A percentile compares a stretch with the other conserved stretches of the same genome.
Conservation (phyloP, 164 flowering plant genomes). For the Sextonia rubra region DNA sequence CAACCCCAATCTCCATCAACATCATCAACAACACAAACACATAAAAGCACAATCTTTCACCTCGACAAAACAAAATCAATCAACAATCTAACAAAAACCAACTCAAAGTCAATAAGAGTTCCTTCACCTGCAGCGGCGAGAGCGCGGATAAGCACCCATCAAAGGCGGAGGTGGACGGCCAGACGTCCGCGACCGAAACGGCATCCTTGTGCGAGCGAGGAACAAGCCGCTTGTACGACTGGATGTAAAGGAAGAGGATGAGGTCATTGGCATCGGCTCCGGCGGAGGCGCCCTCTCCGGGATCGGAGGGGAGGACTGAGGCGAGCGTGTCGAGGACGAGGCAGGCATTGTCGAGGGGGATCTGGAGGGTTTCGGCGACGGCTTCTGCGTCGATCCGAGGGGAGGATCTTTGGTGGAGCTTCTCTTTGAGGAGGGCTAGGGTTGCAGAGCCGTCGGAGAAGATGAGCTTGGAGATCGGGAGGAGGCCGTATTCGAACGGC, state of each 20-base stretch:
- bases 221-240: slow-evolving; percentile 75
- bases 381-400: slow-evolving; percentile 35
- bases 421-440: slow-evolving; percentile 52
- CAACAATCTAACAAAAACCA: neutral
- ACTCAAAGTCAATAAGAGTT: neutral
- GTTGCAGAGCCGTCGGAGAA: slow-evolving; percentile 70
- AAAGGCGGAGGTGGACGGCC: slow-evolving; percentile 96
- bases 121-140: slow-evolving; percentile 80
- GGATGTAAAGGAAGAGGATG: slow-evolving; percentile 74
- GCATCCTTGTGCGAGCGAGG: slow-evolving; percentile 91
- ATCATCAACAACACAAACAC: neutral
- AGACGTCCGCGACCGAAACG: slow-evolving; percentile 84
- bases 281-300: slow-evolving; percentile 35
- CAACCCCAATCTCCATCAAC: neutral
- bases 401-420: slow-evolving; percentile 25
- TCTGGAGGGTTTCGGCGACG: slow-evolving; percentile 60
- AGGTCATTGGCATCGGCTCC: slow-evolving; percentile 76
- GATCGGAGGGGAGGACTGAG: slow-evolving; percentile 57
- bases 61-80: too few species aligned
- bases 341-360: slow-evolving; percentile 68
- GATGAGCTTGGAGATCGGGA: slow-evolving; percentile 82
- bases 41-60: neutral
- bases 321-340: slow-evolving; percentile 78
- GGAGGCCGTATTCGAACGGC: slow-evolving; percentile 92
- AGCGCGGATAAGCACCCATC: slow-evolving; percentile 88